Base-by-base conservation (phyloP, 208 protist species). In the Borovskyia barvae region DNA sequence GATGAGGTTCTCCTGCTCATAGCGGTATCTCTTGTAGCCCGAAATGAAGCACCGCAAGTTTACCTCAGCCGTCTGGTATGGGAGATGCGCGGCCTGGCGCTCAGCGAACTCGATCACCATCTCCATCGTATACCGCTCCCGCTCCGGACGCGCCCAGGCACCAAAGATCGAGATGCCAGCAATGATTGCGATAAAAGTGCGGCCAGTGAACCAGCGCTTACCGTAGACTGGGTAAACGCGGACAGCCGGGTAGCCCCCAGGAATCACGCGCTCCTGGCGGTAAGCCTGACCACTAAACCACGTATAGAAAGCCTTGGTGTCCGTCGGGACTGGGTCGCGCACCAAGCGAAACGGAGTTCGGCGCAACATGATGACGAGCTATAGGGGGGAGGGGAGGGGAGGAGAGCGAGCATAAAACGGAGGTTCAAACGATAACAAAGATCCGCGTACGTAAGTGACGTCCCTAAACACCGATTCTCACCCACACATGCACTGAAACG, bases 251-350 rank as follows among this genome's bases (percentile, higher is more conserved):
- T 94, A 93, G 22, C 85, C 86, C 17, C 87, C 92, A 8, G 87
- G 85, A 36, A 93, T 92, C 20, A 85, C 77, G 54, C 87, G 81
- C 70, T 94, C 83, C 72, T 95, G 87, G 30, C 89, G 88, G 59
- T 95, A 94, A 28, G 92, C 87, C 69, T 94, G 88, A 14, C 85
- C 78, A 61, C 87, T 94, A 50, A 93, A 94, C 88, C 86, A 93
- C 9, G 84, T 86, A 68, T 93, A 93, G 63, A 93, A 93, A 11
- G 86, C 82, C 67, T 93, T 93, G 33, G 82, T 93, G 66, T 95
- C 89, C 11, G 77, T 86, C 19, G 83, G 85, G 12, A 95, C 86
- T 11, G 90, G 90, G 65, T 93, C 80, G 26, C 87, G 84, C 56
- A 95, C 85, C n/a, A 92, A 53, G 28, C 78, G 72, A 42, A 52